Evolutionary conservation across 1,139 yeast species (phyloP), one percentile per base, ranked within the genome.

Genomic region (Blastobotrys persicus): DNA sequence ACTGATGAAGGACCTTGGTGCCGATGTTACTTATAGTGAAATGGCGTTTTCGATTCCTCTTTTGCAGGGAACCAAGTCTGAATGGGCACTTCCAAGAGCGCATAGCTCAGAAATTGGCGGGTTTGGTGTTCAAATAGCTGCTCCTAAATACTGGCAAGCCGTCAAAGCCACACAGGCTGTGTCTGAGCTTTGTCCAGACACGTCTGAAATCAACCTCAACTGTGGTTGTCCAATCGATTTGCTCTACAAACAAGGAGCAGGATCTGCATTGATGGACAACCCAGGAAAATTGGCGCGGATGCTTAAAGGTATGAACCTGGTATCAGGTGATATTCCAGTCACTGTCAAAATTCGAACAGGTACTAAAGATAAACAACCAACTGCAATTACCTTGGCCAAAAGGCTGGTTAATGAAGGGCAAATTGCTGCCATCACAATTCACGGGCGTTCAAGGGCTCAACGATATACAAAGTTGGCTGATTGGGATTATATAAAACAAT

Each of bases 161-260:
- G 80, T 92, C 33, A 89, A 88, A 67, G 95, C 96, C 2, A 84
- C 95, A 6, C 97, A 92, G 67, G 82, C 83, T 4, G 71, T 92
- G 23, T 75, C 80, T 13, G 76, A 75, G 55, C 78, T 79, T 50
- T 69, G 75, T 18, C 68, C 74, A 1, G 70, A 81, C 20, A 67
- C 76, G 4, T 79, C 86, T 31, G 98, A 92, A 65, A 73, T 92
- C 56, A 94, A 92, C 65, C 76, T 92, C 61, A 92, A 92, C 69
- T 85, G 96, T 65, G 99, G 99, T 2, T 92, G 99, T 68, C 99
- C 99, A 13, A 92, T 92, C 59, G 98, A 94, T 66, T 75, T 94
- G 59, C 74, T 92, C 20, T 94, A 83, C 68, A 79, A 92, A 58
- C 91, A 87, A 64, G 99, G 99, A 28, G 95, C 95, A 56, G 98